Base-by-base conservation (phyloP, 129 eudicot genomes). In the Arctium minus region DNA sequence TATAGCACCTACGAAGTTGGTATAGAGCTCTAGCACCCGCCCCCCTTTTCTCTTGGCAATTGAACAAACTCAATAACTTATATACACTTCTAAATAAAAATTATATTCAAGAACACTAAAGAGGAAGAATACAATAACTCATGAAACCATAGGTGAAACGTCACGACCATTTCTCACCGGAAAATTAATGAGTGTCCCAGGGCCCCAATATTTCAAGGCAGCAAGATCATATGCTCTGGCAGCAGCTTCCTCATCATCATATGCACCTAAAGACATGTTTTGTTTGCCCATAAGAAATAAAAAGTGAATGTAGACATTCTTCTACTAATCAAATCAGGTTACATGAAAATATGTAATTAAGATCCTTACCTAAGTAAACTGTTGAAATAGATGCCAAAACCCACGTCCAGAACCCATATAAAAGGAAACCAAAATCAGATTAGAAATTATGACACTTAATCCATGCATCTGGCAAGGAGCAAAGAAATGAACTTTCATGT, bases 211-310 rank as follows among this genome's bases (percentile, higher is more conserved):
- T 82, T 96, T 96, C 83, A 96, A 86, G 75, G 99, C 99, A 44
- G 99, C 99, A 73, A 96, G 99, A 86, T 96, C 99, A 87, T 96
- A 96, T 75, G 99, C 99, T 89, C 99, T 91, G 38, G 99, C 99
- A 78, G 99, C 99, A 76, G 99, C 99, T 76, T 96, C 99, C 90
- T 96, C 99, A 36, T 96, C 99, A 85, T 96, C 99, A 90, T 96
- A 96, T 70, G 99, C 99, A 73, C 99, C 99, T 96, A 87, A 22
- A 84, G 15, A 42, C 69, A 87, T 82, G 79, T 83, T 22, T 67
- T 12, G 68, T 50, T 64, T 69, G 72, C 17, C 17, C 38, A 70
- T 70, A 60, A 76, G 39, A 80, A 12, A 78, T 13, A 12, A 77
- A 15, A 81, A 71, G 48, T 72, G 70, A 81, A 42, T 60, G 85